A percentile compares a stretch with the other conserved stretches of the same genome.
phyloP scores from a whole-genome alignment of 2,329 filamentous ascomycete genomes.

The Septoria petroselini region DNA sequence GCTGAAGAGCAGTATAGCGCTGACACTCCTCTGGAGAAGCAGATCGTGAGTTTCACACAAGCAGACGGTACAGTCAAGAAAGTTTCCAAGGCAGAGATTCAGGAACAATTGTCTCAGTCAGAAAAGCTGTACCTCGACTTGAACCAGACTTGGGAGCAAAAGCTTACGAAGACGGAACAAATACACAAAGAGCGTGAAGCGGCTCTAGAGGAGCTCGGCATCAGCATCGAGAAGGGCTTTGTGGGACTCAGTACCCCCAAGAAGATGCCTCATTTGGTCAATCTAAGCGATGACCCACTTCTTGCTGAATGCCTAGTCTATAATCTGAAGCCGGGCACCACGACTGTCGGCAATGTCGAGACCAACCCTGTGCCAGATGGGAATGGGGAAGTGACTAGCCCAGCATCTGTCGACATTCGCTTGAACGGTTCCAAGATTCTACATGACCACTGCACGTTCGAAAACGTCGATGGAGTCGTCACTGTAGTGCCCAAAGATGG shows the following conservation, averaged over 20 bases:
- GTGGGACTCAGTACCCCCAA: constrained; percentile 93
- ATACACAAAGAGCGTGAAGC: constrained; percentile 97
- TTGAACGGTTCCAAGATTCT: constrained; percentile 92
- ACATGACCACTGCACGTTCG: constrained; percentile 88
- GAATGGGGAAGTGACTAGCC: constrained; percentile 16
- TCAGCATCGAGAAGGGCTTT: constrained; percentile 98
- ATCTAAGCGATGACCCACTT: constrained; percentile 76
- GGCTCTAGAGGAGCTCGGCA: constrained; percentile 91
- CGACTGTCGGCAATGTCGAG: constrained; percentile 91
- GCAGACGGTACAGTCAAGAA: constrained; percentile 85
- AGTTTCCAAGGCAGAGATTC: constrained; percentile 96
- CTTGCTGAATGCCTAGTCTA: constrained; percentile 95
- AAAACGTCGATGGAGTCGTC: constrained; percentile 90
- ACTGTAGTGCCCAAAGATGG: constrained; percentile 83
- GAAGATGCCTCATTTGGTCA: constrained; percentile 98
- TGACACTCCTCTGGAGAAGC: constrained; percentile 87
- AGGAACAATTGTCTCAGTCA: constrained; percentile 90
- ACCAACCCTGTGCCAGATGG: constrained; percentile 55
- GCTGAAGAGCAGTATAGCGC: constrained; percentile 82
- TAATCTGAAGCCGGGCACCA: constrained; percentile 93
- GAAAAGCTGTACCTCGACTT: constrained; percentile 94
- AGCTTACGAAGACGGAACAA: constrained; percentile 87
- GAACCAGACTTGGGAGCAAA: constrained; percentile 99
- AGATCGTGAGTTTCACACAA: constrained; percentile 91
- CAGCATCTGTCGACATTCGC: constrained; percentile 74